Conservation (phyloP, 2,329 filamentous ascomycete genomes). For the Corniculantispora saksenae region DNA sequence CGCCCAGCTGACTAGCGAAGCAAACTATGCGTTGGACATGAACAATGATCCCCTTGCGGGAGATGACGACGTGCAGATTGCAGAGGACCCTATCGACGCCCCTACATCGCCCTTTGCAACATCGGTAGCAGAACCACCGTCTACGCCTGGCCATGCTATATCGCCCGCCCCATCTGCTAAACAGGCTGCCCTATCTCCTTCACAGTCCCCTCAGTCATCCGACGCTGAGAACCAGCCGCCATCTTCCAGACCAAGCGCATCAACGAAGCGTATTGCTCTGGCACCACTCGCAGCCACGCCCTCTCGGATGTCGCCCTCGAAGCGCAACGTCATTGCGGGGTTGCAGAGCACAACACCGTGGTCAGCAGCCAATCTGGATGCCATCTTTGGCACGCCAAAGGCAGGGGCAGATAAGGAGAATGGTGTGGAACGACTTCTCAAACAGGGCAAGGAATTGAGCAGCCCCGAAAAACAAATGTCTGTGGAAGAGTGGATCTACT, state of each 20-base stretch:
- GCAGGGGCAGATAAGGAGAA: conserved; percentile 55
- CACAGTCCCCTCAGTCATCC: conserved; percentile 72
- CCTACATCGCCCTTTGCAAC: conserved; percentile 13
- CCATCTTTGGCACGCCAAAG: conserved; percentile 56
- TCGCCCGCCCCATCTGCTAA: conserved; percentile 51
- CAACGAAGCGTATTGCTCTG: conserved; percentile 49
- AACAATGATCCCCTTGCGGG: conserved; percentile 9
- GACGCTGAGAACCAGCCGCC: conserved; percentile 80
- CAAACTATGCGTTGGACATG: conserved; percentile 5
- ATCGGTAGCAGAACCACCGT: conserved; percentile 32
- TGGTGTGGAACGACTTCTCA: conserved; percentile 49
- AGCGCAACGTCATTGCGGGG: conserved; percentile 56
- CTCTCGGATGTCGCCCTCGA: conserved; percentile 59
- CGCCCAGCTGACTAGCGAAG: conserved; percentile 20
- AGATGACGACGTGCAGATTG: conserved; percentile 18
- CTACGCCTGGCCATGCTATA: conserved; percentile 44
- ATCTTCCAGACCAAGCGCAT: conserved; percentile 58
- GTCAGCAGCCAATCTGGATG: conserved; percentile 75
- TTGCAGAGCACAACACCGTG: conserved; percentile 65
- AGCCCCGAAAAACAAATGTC: conserved; percentile 85
- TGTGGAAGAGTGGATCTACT: conserved; percentile 87
- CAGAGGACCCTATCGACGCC: conserved; percentile 19
- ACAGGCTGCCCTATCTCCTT: conserved; percentile 60
- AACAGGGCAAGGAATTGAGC: conserved; percentile 62
- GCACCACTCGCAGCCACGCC: conserved; percentile 50